These are phyloP conservation scores for Teratosphaeria epicoccoides DNA, from an alignment of 2,329 filamentous ascomycete species.

Conservation along the genomic window DNA sequence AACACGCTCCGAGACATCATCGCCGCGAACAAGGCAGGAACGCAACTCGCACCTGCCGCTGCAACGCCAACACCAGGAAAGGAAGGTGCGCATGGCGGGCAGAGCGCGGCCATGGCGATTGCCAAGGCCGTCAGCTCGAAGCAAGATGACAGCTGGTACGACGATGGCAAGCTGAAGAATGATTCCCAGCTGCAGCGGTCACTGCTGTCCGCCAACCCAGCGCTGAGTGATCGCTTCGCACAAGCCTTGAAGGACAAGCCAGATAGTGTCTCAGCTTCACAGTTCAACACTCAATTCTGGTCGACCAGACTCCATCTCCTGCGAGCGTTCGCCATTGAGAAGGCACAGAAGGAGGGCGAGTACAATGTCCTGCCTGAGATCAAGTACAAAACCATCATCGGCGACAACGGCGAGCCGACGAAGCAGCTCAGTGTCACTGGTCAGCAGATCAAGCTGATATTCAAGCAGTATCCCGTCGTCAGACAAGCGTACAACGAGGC, in stretches of 20 bases:
- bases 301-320: constrained; percentile 75
- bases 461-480: constrained; percentile 84
- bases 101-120: constrained; percentile 65
- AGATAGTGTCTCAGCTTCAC: constrained; percentile 64
- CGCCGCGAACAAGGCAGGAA: constrained; percentile 51
- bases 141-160: constrained; percentile 57
- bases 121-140: constrained; percentile 54
- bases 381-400: constrained; percentile 39
- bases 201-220: constrained; percentile 65
- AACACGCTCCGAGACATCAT: constrained; percentile 71
- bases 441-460: constrained; percentile 87
- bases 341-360: constrained; percentile 71
- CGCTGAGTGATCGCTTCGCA: constrained; percentile 73
- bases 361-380: constrained; percentile 91
- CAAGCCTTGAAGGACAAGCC: constrained; percentile 76
- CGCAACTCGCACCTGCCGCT: constrained; percentile 26
- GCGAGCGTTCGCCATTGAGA: constrained; percentile 82
- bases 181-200: constrained; percentile 81
- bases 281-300: constrained; percentile 93
- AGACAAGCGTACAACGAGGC: constrained; percentile 87
- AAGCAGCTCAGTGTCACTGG: constrained; percentile 75
- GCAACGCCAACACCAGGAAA: constrained; percentile 8
- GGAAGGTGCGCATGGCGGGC: constrained; percentile 17
- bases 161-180: constrained; percentile 64
- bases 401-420: constrained; percentile 49